Percentiles rank a stretch among this genome's conserved stretches.
Conservation (phyloP, 148 eudicot species). For the Fagopyrum esculentum region DNA sequence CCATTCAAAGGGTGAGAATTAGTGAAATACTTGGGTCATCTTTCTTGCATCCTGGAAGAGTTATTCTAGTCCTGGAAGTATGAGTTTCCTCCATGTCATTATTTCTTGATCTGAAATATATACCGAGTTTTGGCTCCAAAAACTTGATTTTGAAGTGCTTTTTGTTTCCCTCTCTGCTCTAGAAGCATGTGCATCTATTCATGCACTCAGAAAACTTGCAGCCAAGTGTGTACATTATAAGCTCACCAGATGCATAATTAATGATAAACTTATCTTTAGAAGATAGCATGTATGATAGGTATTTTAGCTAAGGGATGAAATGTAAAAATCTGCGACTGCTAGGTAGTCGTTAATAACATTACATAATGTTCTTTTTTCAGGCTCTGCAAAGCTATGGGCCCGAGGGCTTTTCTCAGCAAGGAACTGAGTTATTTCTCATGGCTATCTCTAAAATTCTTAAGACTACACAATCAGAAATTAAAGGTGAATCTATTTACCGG, state of each 20-base stretch:
- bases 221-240: not conserved
- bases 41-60: not conserved
- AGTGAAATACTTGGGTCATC: not conserved
- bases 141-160: not conserved
- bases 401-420: constrained; percentile 50
- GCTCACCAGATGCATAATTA: not conserved
- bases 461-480: constrained; percentile 36
- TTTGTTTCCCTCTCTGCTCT: not conserved
- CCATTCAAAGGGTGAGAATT: not conserved
- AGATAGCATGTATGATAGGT: not conserved
- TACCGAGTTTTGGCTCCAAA: not conserved
- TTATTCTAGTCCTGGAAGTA: not conserved
- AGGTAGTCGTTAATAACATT: not conserved
- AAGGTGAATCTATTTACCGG: constrained; percentile 30
- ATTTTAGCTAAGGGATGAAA: not conserved
- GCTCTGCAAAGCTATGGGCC: constrained; percentile 65
- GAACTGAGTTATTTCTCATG: constrained; percentile 47
- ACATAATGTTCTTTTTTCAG: constrained; percentile 32
- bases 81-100: not conserved
- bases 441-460: constrained; percentile 50
- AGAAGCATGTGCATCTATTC: not conserved
- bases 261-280: not conserved
- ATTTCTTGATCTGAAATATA: not conserved
- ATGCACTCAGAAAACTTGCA: not conserved
- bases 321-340: not conserved